Evolutionary conservation across 495 filamentous ascomycete genomes (phyloP).

Genomic region (Penicillium fimorum): DNA sequence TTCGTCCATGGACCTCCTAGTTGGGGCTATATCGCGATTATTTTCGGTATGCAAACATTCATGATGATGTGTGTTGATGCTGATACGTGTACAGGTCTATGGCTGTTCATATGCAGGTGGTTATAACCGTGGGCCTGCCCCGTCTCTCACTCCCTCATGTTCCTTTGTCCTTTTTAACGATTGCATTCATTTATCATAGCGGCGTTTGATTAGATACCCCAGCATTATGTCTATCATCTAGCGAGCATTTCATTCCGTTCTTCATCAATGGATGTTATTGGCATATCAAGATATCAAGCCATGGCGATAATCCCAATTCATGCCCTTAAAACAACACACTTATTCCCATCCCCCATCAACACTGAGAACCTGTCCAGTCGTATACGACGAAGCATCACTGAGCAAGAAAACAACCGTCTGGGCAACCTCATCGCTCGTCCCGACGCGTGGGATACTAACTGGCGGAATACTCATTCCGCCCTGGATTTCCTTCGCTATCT

Average conservation of each 20-base stretch:
- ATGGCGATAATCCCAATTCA: not conserved
- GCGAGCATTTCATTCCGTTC: not conserved
- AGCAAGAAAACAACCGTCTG: constrained; percentile 54
- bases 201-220: constrained; percentile 5
- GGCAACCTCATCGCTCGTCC: constrained; percentile 51
- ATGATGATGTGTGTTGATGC: not conserved
- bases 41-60: constrained; percentile 8
- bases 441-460: constrained; percentile 44
- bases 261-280: not conserved
- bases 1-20: constrained; percentile 3
- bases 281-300: not conserved
- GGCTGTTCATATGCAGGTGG: constrained; percentile 20
- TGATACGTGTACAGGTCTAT: constrained; percentile 15
- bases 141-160: not conserved
- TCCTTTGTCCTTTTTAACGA: constrained; percentile 2
- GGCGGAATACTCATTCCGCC: constrained; percentile 35
- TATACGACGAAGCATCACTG: constrained; percentile 54
- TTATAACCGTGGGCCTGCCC: constrained; percentile 4
- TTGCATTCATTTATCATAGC: constrained; percentile 15
- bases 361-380: constrained; percentile 46
- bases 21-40: constrained; percentile 10
- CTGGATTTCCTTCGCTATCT: constrained; percentile 29
- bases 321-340: not conserved
- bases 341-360: constrained; percentile 44
- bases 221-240: constrained; percentile 1